Evolutionary conservation across 768 basidiomycete species (phyloP).

Genomic region (Porphyrellus cyaneotinctus): DNA sequence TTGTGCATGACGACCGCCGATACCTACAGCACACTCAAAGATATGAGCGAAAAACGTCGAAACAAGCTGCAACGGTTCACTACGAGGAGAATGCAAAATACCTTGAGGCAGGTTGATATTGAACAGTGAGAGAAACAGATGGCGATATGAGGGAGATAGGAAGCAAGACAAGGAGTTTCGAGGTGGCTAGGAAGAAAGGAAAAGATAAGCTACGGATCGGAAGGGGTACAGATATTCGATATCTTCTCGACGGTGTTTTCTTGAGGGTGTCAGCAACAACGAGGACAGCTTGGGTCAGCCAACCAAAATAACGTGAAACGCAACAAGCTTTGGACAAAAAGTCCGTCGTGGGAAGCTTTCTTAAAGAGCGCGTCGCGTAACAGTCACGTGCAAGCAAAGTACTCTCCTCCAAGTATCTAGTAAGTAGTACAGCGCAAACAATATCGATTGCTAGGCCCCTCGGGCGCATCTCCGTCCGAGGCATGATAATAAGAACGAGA

Average conservation of each 20-base stretch:
- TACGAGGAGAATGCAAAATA: constrained; percentile 7
- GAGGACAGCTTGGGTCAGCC: constrained; percentile 14
- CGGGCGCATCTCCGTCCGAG: too few relatives aligned
- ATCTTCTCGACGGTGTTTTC: constrained; percentile 9
- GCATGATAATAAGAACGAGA: too few relatives aligned
- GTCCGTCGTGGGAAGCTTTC: constrained; percentile 28
- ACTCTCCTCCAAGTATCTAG: too few relatives aligned
- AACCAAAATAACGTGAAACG: constrained; percentile 26
- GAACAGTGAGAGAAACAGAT: constrained; percentile 12
- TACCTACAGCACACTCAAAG: constrained; percentile 7
- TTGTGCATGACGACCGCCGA: constrained; percentile 27
- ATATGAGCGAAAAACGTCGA: constrained; percentile 8
- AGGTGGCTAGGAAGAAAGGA: constrained; percentile 23
- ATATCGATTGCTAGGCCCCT: too few relatives aligned
- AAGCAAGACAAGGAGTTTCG: constrained; percentile 13
- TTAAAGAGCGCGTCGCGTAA: constrained; percentile 39
- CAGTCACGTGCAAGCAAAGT: constrained; percentile 33
- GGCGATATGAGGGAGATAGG: constrained; percentile 28
- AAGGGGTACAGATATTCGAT: constrained; percentile 1
- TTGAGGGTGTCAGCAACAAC: constrained; percentile 11
- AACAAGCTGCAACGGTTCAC: neutral
- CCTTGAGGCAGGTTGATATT: constrained; percentile 20
- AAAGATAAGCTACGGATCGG: constrained; percentile 17
- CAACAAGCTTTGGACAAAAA: constrained; percentile 24
- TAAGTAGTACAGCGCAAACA: too few relatives aligned